Evolutionary conservation across 805 yeast species (phyloP).

Genomic region (Metschnikowia baotianmanensis): DNA sequence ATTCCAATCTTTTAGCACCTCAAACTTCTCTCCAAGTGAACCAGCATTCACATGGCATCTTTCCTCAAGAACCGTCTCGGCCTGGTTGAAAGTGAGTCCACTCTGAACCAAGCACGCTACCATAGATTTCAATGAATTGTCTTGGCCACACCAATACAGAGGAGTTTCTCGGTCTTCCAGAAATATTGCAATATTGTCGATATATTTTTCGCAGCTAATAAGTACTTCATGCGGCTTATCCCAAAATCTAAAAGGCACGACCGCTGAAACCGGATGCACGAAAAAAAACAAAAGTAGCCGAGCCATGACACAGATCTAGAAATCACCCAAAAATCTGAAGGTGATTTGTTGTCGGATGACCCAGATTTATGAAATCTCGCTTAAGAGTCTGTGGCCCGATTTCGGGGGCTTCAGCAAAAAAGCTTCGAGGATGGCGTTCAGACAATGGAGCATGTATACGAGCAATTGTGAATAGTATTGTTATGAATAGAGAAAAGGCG

Average conservation of each 20-base stretch:
- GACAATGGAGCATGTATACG: too few species aligned
- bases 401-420: too few species aligned
- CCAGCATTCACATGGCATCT: neutral
- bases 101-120: neutral
- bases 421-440: too few species aligned
- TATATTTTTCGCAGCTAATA: slow-evolving; percentile 2
- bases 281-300: neutral
- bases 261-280: neutral
- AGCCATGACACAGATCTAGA: neutral
- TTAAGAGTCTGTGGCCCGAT: too few species aligned
- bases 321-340: too few species aligned
- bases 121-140: slow-evolving; percentile 1
- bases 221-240: neutral
- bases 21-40: neutral
- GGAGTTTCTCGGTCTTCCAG: neutral
- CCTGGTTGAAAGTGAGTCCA: neutral
- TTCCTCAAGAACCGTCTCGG: neutral
- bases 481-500: too few species aligned
- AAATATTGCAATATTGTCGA: neutral
- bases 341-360: too few species aligned
- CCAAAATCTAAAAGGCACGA: slow-evolving; percentile 1
- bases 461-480: too few species aligned
- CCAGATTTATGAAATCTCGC: too few species aligned
- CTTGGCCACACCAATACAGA: neutral
- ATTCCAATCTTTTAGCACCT: neutral